Percentiles rank a stretch among this genome's conserved stretches.
These are phyloP conservation scores for Vitis hybrid DNA, from an alignment of 177 flowering plant species.

Conservation along the genomic window DNA sequence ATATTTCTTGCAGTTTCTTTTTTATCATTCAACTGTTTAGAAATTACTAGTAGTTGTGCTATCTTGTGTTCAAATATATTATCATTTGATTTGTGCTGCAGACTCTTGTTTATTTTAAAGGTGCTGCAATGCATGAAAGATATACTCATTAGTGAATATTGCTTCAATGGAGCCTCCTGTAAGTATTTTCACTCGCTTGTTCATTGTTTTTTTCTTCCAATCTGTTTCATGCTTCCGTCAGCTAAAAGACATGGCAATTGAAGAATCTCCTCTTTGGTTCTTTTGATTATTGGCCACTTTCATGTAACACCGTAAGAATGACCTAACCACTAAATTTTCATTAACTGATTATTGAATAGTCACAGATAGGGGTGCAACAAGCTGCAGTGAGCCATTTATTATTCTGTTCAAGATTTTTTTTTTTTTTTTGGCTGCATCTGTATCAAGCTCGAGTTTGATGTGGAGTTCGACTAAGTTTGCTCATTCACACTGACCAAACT, in stretches of 20 bases:
- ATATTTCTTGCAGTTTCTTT: no score
- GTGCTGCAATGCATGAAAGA: constrained; percentile 5
- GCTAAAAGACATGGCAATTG: neutral
- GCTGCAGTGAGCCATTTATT: no score
- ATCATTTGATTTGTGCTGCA: constrained; percentile 1
- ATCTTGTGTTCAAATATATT: neutral
- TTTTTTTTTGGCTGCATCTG: no score
- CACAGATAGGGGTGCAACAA: no score
- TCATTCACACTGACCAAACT: no score
- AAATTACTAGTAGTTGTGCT: neutral
- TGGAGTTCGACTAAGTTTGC: no score
- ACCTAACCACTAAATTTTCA: no score
- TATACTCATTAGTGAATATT: neutral
- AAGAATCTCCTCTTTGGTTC: neutral
- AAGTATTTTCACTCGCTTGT: constrained; percentile 14
- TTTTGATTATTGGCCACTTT: neutral
- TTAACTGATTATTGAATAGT: no score
- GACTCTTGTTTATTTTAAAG: constrained; percentile 8
- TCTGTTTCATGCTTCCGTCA: neutral
- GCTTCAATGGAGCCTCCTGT: constrained; percentile 34
- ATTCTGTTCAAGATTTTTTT: no score
- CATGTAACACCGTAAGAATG: neutral
- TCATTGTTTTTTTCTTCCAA: no score
- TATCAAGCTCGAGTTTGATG: no score
- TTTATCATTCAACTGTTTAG: no score